Evolutionary conservation across 345 rosid genomes (phyloP).

Genomic region (Bruguiera gymnorhiza): DNA sequence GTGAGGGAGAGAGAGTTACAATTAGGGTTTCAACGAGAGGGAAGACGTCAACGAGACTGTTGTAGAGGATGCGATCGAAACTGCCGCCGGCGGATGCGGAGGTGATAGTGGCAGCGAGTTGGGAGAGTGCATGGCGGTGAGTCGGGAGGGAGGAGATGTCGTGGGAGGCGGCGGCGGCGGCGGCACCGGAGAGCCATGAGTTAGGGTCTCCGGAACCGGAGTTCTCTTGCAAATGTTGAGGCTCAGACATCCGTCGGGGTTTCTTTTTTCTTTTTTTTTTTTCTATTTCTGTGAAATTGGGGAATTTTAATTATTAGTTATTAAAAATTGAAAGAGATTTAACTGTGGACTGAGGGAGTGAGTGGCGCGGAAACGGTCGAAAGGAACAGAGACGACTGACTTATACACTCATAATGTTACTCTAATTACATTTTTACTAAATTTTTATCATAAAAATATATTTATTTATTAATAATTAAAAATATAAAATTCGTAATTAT

Average conservation of each 20-base stretch:
- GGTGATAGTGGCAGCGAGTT: slow-evolving; percentile 11
- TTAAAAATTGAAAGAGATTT: too few species aligned
- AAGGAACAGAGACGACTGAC: too few species aligned
- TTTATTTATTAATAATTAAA: too few species aligned
- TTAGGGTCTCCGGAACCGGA: slow-evolving; percentile 57
- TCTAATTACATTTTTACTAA: too few species aligned
- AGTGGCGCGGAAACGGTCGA: too few species aligned
- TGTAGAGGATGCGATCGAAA: slow-evolving; percentile 53
- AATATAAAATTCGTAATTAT: too few species aligned
- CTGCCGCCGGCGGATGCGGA: slow-evolving; percentile 33
- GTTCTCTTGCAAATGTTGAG: slow-evolving; percentile 49
- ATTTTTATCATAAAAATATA: too few species aligned
- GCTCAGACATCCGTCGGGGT: slow-evolving; percentile 45
- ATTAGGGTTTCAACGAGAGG: slow-evolving; percentile 88
- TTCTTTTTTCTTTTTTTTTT: background rate
- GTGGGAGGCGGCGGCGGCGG: background rate
- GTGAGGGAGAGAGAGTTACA: slow-evolving; percentile 36
- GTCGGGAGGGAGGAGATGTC: slow-evolving; percentile 43
- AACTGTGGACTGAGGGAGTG: too few species aligned
- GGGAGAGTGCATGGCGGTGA: slow-evolving; percentile 31
- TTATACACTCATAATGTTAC: too few species aligned
- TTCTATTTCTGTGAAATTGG: background rate
- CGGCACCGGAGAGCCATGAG: slow-evolving; percentile 53
- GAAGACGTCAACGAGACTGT: slow-evolving; percentile 83
- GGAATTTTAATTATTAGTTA: background rate